phyloP scores from a whole-genome alignment of 768 basidiomycete species.

The Russula olivacea region DNA sequence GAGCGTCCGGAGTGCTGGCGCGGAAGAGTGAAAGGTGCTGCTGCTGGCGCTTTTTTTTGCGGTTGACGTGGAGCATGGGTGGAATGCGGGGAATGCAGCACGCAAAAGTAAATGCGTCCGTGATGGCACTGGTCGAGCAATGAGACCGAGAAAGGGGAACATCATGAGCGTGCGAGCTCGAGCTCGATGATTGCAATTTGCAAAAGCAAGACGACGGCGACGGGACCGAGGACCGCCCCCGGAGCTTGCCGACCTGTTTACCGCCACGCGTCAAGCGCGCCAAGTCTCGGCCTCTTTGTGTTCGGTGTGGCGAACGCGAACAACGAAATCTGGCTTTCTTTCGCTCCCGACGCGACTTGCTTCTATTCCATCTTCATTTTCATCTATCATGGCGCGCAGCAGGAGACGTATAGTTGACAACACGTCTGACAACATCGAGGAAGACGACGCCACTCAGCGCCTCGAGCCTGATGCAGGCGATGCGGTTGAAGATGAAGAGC shows the following conservation, averaged over 20 bases:
- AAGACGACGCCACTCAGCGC: conserved; percentile 38
- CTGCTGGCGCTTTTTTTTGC: conserved; percentile 38
- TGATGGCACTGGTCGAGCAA: conserved; percentile 7
- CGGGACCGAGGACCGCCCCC: not conserved
- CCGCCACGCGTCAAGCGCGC: not conserved
- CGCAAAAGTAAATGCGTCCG: conserved; percentile 6
- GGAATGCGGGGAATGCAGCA: conserved; percentile 18
- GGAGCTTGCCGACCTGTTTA: conserved; percentile 12
- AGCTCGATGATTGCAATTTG: not conserved
- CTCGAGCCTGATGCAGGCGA: conserved; percentile 35
- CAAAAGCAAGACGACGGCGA: not conserved
- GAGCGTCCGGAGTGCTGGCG: conserved; percentile 58
- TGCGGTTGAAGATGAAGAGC: conserved; percentile 38
- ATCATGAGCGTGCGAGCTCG: not conserved
- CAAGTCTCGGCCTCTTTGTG: not conserved
- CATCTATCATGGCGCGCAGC: conserved; percentile 38
- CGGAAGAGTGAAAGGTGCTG: conserved; percentile 58
- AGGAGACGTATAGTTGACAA: conserved; percentile 39
- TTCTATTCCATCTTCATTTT: not conserved
- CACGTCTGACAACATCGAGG: conserved; percentile 55
- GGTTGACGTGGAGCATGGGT: conserved; percentile 17
- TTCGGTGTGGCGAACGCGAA: not conserved
- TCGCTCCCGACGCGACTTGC: not conserved
- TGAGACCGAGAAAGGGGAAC: conserved; percentile 15
- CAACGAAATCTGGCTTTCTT: not conserved